Percentiles rank a stretch among this genome's conserved stretches.
Evolutionary conservation across 768 basidiomycete species (phyloP).

Genomic region (Leucocoprinus birnbaumii): DNA sequence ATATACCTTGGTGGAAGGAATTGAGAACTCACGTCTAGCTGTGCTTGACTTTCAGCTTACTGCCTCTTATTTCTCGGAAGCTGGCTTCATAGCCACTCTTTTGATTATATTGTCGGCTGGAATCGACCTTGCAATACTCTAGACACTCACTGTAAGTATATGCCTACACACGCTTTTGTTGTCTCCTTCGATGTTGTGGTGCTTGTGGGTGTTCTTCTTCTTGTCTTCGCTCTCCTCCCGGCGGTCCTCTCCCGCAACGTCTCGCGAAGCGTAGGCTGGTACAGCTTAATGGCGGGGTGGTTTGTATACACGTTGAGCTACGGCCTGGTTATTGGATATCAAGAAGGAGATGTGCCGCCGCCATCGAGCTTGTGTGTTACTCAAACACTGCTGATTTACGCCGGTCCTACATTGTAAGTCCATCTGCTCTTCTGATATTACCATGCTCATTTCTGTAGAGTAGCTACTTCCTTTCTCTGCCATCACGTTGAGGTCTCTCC

Average conservation of each 20-base stretch:
- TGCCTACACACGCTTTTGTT: neutral
- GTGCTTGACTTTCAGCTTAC: neutral
- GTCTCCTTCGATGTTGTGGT: neutral
- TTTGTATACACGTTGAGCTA: slow-evolving; percentile 8
- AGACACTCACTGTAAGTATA: neutral
- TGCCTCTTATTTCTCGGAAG: neutral
- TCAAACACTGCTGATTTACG: slow-evolving; percentile 6
- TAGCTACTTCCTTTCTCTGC: neutral
- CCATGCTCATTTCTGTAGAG: neutral
- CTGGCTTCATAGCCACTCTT: neutral
- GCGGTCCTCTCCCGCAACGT: neutral
- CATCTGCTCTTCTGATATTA: neutral
- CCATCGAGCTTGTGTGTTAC: neutral
- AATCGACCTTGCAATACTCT: neutral
- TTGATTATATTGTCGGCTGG: neutral
- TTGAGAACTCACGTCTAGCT: too few relatives aligned
- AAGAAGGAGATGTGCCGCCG: neutral
- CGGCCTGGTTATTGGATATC: neutral
- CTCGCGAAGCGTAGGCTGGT: slow-evolving; percentile 5
- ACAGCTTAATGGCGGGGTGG: slow-evolving; percentile 5
- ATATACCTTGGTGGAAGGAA: too few relatives aligned
- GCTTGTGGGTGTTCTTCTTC: neutral
- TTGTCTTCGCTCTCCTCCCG: neutral
- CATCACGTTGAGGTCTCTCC: neutral
- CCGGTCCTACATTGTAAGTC: slow-evolving; percentile 1